Base-by-base conservation (phyloP, 306 rosid genomes). In the Luffa aegyptiaca region DNA sequence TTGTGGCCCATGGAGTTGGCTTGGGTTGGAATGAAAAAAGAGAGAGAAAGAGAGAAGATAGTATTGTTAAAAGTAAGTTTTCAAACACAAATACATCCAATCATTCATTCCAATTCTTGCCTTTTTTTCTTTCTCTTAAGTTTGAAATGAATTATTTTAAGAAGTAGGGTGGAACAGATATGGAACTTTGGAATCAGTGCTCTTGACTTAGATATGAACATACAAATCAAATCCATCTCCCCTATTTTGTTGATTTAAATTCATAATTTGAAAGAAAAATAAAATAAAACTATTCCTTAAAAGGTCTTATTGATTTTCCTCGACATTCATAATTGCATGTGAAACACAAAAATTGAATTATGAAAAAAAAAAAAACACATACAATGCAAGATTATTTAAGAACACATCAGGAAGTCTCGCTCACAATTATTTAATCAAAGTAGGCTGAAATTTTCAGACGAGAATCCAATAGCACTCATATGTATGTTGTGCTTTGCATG, bases 131-230 rank as follows among this genome's bases (percentile, higher is more conserved):
- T 70, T 5, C 3, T 10, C 21, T 71, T 9, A 26, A 51, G 35
- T 21, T 71, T 71, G 58, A 45, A 21, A 71, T 71, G 77, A 71
- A 71, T 71, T 71, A 46, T 71, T 71, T 46, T 16, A 14, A 49
- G 8, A 9, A 69, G 55, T 2, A 10, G 76, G 76, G 18, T 71
- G 57, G 77, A 71, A 26, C 1, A 71, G n/a, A 70, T 21, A 48
- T 71, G n/a, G 84, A 37, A 45, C 76, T 53, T 44, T 55, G 81
- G 65, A 69, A 72, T 63, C 8, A 20, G 37, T 44, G 35, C 76
- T 5, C 31, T 70, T 70, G 74, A 68, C 74, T 42, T 70, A 10
- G 76, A 70, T 70, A 70, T 70, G 76, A 35, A 44, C 76, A 44
- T 9, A 44, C 53, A 70, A 44, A 70, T 44, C 36, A n/a, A 69